Evolutionary conservation across 1,139 yeast species (phyloP), one percentile per base, ranked within the genome.

Genomic region (Candida gigantensis): DNA sequence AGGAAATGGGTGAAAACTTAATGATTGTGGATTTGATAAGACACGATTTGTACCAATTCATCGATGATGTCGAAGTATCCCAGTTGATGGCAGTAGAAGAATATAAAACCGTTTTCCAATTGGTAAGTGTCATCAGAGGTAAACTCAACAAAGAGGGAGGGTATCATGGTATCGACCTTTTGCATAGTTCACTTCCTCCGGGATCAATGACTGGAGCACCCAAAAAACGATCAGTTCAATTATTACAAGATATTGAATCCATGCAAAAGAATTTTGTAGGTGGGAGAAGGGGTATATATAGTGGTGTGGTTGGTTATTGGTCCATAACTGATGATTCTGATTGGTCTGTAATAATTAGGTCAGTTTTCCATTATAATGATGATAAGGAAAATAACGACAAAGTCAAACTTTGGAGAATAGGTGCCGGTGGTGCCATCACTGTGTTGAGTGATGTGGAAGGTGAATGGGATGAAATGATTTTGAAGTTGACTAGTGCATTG

Each of bases 151-250:
- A 53, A 12, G 43, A 52, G 2, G 59, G 59, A 2, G 59, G 59
- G 0, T 82, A 74, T 51, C 67, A 73, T 19, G 98, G 97, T 0
- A 68, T 89, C 28, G 97, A 92, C 55, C 68, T 90, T 5, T 68
- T 92, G 13, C 76, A 80, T 16, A 79, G 79, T 41, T 81, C 96
- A 0, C 65, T 94, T 24, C 98, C 99, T 2, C 97, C 99, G 0
- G 99, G 99, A 0, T 90, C 97, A 2, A 94, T 94, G 99, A 94
- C 99, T 0, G 99, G 99, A 3, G 98, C 99, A 0, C 99, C 99
- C 1, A 94, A 94, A 62, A 85, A 83, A 52, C 73, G 96, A 40
- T 87, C 97, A 0, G 96, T 92, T 3, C 94, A 90, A 56, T 60
- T 94, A 10, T 68, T 94, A 16, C 84, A 83, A 43, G 60, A 63